Base-by-base conservation (phyloP, 192 early-diverging fungal genomes). In the Coemansia sp. region DNA sequence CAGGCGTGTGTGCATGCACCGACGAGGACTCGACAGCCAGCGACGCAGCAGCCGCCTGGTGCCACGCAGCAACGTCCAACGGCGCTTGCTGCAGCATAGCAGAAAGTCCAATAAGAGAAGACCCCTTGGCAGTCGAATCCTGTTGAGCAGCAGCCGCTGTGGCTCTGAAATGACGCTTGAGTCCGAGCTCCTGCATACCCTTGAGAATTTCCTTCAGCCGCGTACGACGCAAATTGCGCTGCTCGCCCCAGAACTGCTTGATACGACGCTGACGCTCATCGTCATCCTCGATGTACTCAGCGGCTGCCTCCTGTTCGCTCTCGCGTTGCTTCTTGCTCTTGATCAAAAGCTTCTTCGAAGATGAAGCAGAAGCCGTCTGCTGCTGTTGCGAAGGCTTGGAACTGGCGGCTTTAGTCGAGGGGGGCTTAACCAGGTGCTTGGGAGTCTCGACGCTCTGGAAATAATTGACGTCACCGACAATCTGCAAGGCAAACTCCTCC, bases 241-340 rank as follows among this genome's bases (percentile, higher is more conserved):
- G 80, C 56, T 82, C 74, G 68, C 74, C 80, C 80, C 80, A 82
- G 75, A 82, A 82, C 61, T 60, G 70, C 61, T 57, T 40, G 6
- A 73, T 62, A 16, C 38, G 49, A 22, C 62, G 56, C 68, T 82
- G 80, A 4, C 74, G 64, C 72, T 82, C 80, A 48, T 82, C 75
- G 28, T 76, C 80, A 20, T 82, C 80, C 31, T 74, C 72, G 11
- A 75, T 52, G 31, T 66, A 68, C 63, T 63, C 63, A 28, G 25
- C 61, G 7, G 48, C 56, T 56, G 66, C 55, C 10, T 62, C 70
- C 22, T 58, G 69, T 14, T 55, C 68, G 16, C 55, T 55, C 25
- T 34, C 51, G 49, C 69, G 63, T 51, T 60, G 54, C 57, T 72
- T 65, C 40, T 51, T 52, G 3, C 63, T 57, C 49, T 69, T 69